Evolutionary conservation across 768 basidiomycete species (phyloP).

Genomic region (Leccinum variicolor): DNA sequence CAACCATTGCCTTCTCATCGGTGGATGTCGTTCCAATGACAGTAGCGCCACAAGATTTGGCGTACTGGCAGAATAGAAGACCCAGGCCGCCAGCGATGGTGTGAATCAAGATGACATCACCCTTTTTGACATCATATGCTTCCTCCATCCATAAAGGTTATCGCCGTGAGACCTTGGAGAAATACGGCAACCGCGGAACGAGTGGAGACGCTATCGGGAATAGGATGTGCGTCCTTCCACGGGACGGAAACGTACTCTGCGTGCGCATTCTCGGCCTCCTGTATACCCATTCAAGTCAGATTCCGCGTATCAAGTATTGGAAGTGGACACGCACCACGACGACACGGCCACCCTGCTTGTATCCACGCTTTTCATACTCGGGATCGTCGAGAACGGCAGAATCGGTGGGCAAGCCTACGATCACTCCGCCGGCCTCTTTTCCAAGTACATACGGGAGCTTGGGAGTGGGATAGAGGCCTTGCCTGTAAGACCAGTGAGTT

Average conservation of each 20-base stretch:
- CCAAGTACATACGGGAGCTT: constrained; percentile 69
- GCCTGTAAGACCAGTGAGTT: constrained; percentile 32
- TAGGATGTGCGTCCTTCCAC: constrained; percentile 57
- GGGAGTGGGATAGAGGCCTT: constrained; percentile 60
- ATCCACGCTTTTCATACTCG: constrained; percentile 61
- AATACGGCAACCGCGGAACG: constrained; percentile 62
- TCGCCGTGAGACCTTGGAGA: constrained; percentile 76
- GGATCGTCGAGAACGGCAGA: constrained; percentile 53
- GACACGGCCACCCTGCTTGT: constrained; percentile 67
- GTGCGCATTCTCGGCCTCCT: constrained; percentile 52
- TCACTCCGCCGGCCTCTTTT: constrained; percentile 72
- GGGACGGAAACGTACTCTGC: constrained; percentile 72
- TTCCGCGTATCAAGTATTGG: not conserved
- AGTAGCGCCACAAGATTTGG: constrained; percentile 71
- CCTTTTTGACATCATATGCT: constrained; percentile 77
- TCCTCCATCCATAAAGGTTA: constrained; percentile 80
- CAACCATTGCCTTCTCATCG: constrained; percentile 76
- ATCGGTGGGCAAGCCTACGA: constrained; percentile 74
- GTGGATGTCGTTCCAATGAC: constrained; percentile 95
- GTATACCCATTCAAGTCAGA: not conserved
- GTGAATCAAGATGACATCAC: constrained; percentile 80
- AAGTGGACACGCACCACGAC: constrained; percentile 50
- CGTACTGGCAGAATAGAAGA: constrained; percentile 63
- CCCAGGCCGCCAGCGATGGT: constrained; percentile 92
- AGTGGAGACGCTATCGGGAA: constrained; percentile 61